Conservation (phyloP, 1,284 basidiomycete genomes). For the Naganishia albida region DNA sequence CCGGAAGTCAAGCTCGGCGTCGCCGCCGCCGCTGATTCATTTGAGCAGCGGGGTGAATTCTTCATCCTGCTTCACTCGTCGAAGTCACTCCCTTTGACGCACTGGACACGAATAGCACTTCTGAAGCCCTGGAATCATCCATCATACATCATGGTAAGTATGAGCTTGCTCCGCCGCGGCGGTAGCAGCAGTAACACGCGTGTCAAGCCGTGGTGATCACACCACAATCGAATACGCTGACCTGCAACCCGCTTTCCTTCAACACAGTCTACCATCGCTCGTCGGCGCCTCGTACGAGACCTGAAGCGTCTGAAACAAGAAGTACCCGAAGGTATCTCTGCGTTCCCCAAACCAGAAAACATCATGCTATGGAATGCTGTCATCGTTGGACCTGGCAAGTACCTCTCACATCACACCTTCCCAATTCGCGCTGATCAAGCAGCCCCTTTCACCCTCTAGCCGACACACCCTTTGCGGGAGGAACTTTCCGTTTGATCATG, state of each 20-base stretch:
- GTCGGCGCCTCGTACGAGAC: slow-evolving; percentile 87
- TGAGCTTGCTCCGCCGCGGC: not conserved
- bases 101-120: not conserved
- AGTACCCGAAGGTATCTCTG: slow-evolving; percentile 92
- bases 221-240: not conserved
- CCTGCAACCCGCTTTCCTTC: not conserved
- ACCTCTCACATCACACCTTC: not conserved
- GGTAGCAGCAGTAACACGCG: not conserved
- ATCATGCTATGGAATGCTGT: slow-evolving; percentile 99
- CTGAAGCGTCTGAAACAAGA: slow-evolving; percentile 93
- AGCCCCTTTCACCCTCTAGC: slow-evolving; percentile 58
- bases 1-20: not conserved
- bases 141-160: not conserved
- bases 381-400: slow-evolving; percentile 92
- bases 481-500: slow-evolving; percentile 93
- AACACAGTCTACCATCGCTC: slow-evolving; percentile 77
- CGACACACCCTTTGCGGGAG: slow-evolving; percentile 98
- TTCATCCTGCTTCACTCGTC: not conserved
- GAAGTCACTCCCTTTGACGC: not conserved
- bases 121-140: too few species aligned
- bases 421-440: too few species aligned
- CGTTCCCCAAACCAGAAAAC: slow-evolving; percentile 94
- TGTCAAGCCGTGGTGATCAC: too few species aligned
- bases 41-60: too few species aligned
- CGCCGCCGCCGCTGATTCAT: slow-evolving; percentile 10